A percentile compares a stretch with the other conserved stretches of the same genome.
phyloP scores from a whole-genome alignment of 2,329 filamentous ascomycete species.

The Trichoderma cornu-damae region DNA sequence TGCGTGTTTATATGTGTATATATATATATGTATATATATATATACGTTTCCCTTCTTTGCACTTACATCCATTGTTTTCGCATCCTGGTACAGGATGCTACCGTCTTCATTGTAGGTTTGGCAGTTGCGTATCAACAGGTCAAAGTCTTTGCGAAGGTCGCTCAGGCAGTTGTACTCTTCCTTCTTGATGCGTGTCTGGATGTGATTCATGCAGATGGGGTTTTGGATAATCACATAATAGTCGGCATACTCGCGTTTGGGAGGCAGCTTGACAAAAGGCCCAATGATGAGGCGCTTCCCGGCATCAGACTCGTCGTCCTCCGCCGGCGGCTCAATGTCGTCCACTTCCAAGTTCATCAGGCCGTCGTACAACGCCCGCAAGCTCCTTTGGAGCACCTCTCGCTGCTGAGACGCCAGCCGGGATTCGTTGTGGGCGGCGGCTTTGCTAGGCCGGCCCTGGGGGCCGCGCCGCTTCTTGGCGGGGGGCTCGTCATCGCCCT shows the following conservation, averaged over 20 bases:
- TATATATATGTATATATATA: too few relatives aligned
- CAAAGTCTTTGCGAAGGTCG: constrained; percentile 78
- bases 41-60: background rate
- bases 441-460: constrained; percentile 63
- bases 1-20: too few relatives aligned
- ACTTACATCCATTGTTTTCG: constrained; percentile 84
- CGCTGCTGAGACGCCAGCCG: constrained; percentile 66
- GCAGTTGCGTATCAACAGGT: constrained; percentile 82
- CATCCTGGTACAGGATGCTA: constrained; percentile 86
- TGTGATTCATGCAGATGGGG: constrained; percentile 94
- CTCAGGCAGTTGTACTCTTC: constrained; percentile 81
- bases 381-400: constrained; percentile 69
- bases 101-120: constrained; percentile 95
- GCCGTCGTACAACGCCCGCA: constrained; percentile 71
- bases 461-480: constrained; percentile 73
- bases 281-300: constrained; percentile 79
- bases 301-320: constrained; percentile 53
- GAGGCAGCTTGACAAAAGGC: constrained; percentile 86
- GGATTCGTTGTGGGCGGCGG: constrained; percentile 31
- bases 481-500: constrained; percentile 70
- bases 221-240: constrained; percentile 92
- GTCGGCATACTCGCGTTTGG: constrained; percentile 84
- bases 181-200: constrained; percentile 91
- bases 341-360: constrained; percentile 83
- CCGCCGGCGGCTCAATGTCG: constrained; percentile 53